Percentiles rank a stretch among this genome's conserved stretches.
Conservation (phyloP, 306 rosid species). For the Pachyrhizus erosus region DNA sequence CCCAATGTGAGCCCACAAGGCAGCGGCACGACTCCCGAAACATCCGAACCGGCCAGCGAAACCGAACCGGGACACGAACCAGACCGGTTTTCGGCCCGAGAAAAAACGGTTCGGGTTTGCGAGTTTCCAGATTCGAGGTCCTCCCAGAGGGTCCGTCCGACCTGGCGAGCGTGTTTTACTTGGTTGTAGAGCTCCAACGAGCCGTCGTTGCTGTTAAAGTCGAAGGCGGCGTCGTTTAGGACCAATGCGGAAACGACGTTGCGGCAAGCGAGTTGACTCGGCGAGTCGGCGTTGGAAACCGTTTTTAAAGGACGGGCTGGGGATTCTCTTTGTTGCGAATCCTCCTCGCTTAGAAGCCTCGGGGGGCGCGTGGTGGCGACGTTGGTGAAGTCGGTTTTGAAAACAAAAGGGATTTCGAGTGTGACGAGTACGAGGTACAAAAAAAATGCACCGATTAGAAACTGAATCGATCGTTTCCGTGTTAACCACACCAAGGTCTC, state of each 20-base stretch:
- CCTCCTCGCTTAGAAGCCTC: conserved; percentile 56
- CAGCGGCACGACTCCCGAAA: conserved; percentile 58
- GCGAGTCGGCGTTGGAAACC: conserved; percentile 57
- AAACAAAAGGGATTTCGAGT: conserved; percentile 72
- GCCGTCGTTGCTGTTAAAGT: conserved; percentile 38
- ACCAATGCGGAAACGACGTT: conserved; percentile 60
- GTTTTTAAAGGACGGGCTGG: conserved; percentile 67
- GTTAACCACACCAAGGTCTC: conserved; percentile 52
- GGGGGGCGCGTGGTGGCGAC: conserved; percentile 50
- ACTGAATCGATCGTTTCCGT: conserved; percentile 75
- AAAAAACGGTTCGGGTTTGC: not conserved
- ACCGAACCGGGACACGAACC: conserved; percentile 69
- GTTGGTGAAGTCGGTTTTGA: conserved; percentile 54
- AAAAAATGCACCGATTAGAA: conserved; percentile 54
- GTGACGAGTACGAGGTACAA: conserved; percentile 66
- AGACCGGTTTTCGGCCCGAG: conserved; percentile 49
- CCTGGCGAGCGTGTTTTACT: conserved; percentile 65
- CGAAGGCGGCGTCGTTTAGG: conserved; percentile 51
- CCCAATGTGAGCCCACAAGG: conserved; percentile 92
- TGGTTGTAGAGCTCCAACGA: conserved; percentile 66
- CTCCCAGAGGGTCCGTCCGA: conserved; percentile 61
- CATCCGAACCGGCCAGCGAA: conserved; percentile 55
- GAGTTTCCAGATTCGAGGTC: conserved; percentile 58
- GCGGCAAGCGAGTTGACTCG: conserved; percentile 52
- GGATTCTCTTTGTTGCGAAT: conserved; percentile 60